Percentiles rank a stretch among this genome's conserved stretches.
Conservation (phyloP, 257 asterid genomes). For the Paulownia fortunei region DNA sequence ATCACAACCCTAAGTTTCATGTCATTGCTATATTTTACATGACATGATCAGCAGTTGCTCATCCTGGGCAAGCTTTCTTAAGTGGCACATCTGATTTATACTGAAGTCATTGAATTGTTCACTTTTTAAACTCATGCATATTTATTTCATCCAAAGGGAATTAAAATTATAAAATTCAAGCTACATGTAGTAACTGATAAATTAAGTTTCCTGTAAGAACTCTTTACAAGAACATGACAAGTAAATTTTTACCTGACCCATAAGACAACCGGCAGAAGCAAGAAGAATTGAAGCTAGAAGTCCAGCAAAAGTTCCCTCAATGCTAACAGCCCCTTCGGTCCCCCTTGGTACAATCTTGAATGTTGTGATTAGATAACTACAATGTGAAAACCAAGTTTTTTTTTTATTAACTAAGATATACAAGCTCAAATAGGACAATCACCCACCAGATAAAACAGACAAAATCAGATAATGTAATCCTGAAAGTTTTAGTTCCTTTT, state of each 20-base stretch:
- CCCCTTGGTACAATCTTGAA: conserved; percentile 96
- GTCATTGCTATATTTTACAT: background rate
- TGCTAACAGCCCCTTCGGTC: conserved; percentile 96
- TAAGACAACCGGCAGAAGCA: conserved; percentile 67
- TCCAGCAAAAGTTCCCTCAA: conserved; percentile 94
- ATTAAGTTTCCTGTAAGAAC: background rate
- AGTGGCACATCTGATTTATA: background rate
- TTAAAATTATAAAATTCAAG: background rate
- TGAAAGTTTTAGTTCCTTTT: background rate
- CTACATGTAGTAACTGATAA: background rate
- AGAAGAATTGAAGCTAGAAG: conserved; percentile 82
- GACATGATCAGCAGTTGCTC: background rate
- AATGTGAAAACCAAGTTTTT: conserved; percentile 13
- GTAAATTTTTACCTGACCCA: conserved; percentile 61
- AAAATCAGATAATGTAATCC: background rate
- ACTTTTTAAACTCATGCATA: background rate
- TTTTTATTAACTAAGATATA: conserved; percentile 6
- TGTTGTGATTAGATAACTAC: conserved; percentile 87
- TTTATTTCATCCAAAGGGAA: background rate
- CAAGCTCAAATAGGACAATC: background rate
- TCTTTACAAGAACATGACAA: background rate
- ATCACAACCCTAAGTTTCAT: background rate
- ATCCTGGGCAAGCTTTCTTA: background rate
- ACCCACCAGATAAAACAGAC: background rate
- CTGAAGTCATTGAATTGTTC: background rate